Evolutionary conservation across 768 basidiomycete species (phyloP).

Genomic region (Boletus speciosus): DNA sequence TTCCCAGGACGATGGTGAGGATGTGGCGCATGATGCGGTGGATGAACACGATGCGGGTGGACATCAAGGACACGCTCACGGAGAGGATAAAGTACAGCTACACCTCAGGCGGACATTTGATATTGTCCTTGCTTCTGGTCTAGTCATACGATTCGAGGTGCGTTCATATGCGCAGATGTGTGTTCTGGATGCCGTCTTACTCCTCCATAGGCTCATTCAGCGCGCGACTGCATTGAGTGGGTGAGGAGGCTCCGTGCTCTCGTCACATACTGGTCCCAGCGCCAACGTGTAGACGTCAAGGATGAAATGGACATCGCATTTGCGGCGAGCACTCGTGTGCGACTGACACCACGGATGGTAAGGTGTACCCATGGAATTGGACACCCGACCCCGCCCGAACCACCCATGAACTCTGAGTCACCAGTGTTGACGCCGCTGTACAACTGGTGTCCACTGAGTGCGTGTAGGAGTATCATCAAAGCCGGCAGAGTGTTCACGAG

Average conservation of each 20-base stretch:
- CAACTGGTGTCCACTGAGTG: conserved; percentile 84
- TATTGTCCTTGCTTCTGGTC: conserved; percentile 64
- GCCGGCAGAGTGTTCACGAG: conserved; percentile 72
- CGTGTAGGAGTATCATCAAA: conserved; percentile 72
- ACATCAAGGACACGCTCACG: conserved; percentile 45
- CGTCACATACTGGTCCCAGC: conserved; percentile 73
- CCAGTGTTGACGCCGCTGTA: conserved; percentile 64
- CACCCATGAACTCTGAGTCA: conserved; percentile 50
- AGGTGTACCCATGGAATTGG: conserved; percentile 33
- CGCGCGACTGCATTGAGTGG: conserved; percentile 77
- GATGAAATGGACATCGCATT: conserved; percentile 80
- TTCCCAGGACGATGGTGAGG: conserved; percentile 28
- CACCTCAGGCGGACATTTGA: conserved; percentile 74
- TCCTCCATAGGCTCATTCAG: conserved; percentile 54
- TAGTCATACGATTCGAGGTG: conserved; percentile 77
- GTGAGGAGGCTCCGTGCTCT: conserved; percentile 70
- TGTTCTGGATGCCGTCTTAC: background rate
- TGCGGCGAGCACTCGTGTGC: conserved; percentile 44
- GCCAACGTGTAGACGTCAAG: conserved; percentile 70
- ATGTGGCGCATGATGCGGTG: conserved; percentile 24
- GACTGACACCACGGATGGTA: conserved; percentile 53
- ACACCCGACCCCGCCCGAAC: conserved; percentile 45
- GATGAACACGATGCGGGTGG: conserved; percentile 71
- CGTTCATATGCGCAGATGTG: conserved; percentile 11
- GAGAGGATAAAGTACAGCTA: conserved; percentile 42